Conservation (phyloP, 108 stramenopile genomes). For the Stephanodiscus triporus region DNA sequence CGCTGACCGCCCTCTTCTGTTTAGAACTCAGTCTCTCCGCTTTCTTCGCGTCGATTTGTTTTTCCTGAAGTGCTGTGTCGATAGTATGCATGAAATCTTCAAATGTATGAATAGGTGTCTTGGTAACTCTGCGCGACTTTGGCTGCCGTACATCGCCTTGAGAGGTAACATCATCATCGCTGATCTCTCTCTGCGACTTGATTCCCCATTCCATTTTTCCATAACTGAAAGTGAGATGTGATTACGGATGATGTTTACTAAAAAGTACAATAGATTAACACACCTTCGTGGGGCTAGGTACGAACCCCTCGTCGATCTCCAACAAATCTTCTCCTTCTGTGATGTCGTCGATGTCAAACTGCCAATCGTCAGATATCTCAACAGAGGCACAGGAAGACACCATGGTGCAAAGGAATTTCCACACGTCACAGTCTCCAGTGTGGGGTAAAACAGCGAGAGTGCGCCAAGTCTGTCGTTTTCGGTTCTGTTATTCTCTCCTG, state of each 20-base stretch:
- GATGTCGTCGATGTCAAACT: background rate
- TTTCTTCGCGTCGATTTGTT: slow-evolving; percentile 17
- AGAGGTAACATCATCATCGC: slow-evolving; percentile 3
- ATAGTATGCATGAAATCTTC: background rate
- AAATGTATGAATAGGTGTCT: no score
- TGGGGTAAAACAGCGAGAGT: background rate
- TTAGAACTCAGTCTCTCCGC: slow-evolving; percentile 12
- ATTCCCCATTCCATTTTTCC: background rate
- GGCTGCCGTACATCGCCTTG: background rate
- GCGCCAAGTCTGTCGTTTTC: no score
- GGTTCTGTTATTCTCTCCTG: background rate
- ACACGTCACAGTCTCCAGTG: background rate
- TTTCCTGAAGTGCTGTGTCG: slow-evolving; percentile 7
- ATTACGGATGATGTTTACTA: background rate
- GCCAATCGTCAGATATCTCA: background rate
- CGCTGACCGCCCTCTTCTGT: no score
- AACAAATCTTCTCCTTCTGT: background rate
- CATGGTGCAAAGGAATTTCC: background rate
- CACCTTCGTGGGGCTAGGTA: background rate
- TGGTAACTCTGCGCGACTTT: background rate
- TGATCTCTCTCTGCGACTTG: background rate
- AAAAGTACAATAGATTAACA: background rate
- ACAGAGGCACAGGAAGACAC: background rate
- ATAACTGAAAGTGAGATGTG: background rate
- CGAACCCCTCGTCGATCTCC: background rate